phyloP scores from a whole-genome alignment of 2,329 filamentous ascomycete species.

The Neurospora sp. region DNA sequence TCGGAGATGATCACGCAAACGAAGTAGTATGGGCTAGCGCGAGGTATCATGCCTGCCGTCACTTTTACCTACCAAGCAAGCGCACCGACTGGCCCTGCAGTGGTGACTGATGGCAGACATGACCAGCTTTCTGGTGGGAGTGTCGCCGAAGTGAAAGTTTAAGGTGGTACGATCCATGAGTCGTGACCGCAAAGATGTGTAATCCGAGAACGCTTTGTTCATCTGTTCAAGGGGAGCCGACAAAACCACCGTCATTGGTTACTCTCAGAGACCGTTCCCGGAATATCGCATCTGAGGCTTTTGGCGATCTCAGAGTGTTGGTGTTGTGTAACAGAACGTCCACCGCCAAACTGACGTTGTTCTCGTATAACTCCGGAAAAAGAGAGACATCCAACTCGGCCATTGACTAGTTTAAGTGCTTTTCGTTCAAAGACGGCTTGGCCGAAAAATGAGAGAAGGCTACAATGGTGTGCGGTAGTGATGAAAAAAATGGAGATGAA shows the following conservation, averaged over 20 bases:
- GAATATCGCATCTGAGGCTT: background rate
- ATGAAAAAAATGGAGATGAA: background rate
- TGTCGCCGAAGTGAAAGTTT: background rate
- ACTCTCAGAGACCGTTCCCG: background rate
- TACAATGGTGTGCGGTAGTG: background rate
- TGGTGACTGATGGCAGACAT: background rate
- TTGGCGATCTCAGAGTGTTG: background rate
- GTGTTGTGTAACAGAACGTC: background rate
- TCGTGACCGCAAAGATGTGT: background rate
- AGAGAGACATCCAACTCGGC: background rate
- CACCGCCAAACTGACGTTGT: slow-evolving; percentile 7
- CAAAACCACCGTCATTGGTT: background rate
- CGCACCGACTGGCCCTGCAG: background rate
- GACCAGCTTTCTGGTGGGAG: background rate
- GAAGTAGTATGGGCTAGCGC: background rate
- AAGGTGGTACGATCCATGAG: background rate
- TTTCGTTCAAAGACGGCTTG: background rate
- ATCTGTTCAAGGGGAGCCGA: background rate
- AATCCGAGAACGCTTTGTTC: background rate
- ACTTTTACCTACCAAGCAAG: background rate
- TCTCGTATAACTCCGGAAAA: background rate
- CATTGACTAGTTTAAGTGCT: background rate
- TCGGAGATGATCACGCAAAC: background rate
- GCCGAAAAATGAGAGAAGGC: background rate
- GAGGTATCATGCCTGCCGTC: background rate